phyloP scores from a whole-genome alignment of 2,329 filamentous ascomycete species.

The Ampelomyces quisqualis region DNA sequence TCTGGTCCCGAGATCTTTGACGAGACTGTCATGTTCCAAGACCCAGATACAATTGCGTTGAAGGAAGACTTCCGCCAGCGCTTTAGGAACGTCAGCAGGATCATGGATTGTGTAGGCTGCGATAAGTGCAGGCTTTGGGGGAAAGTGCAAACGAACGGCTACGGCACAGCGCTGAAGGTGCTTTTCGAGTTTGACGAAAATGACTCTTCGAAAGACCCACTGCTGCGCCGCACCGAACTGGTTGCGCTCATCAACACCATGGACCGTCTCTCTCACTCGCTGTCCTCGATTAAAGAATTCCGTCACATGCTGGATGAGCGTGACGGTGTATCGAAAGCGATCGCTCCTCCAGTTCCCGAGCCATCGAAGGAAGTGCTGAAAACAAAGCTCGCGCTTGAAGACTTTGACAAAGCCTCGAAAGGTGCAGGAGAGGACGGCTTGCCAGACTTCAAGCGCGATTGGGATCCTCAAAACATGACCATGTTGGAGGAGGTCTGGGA shows the following conservation, averaged over 20 bases:
- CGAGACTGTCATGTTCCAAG: conserved; percentile 90
- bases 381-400: conserved; percentile 30
- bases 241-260: conserved; percentile 95
- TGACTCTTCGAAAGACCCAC: conserved; percentile 63
- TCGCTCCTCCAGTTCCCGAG: conserved; percentile 18
- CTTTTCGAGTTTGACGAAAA: conserved; percentile 87
- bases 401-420: conserved; percentile 17
- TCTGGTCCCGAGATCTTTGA: conserved; percentile 79
- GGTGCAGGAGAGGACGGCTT: conserved; percentile 43
- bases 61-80: conserved; percentile 98
- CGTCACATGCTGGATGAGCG: conserved; percentile 52
- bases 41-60: conserved; percentile 67
- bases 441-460: conserved; percentile 47
- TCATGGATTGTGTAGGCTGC: conserved; percentile 99
- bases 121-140: conserved; percentile 99
- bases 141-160: conserved; percentile 92
- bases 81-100: conserved; percentile 91
- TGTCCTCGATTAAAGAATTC: conserved; percentile 75
- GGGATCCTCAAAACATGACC: conserved; percentile 45
- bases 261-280: conserved; percentile 77
- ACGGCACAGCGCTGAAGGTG: conserved; percentile 91
- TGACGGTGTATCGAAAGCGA: conserved; percentile 30
- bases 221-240: conserved; percentile 83
- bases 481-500: conserved; percentile 60
- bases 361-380: conserved; percentile 34